A percentile compares a stretch with the other conserved stretches of the same genome.
phyloP scores from a whole-genome alignment of 2,329 filamentous ascomycete species.

The Helminthosporium solani region DNA sequence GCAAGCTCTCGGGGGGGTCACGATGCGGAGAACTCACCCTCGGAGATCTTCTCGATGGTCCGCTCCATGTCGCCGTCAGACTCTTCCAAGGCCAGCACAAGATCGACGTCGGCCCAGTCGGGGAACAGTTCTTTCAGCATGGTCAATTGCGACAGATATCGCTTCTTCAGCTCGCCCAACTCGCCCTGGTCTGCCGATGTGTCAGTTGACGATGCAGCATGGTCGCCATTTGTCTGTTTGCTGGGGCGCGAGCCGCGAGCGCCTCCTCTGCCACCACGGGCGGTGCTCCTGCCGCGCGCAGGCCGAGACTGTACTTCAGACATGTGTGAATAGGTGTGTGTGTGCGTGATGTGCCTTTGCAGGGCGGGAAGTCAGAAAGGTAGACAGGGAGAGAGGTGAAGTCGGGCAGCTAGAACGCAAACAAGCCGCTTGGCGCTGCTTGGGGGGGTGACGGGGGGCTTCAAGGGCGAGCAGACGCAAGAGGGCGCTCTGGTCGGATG shows the following conservation, averaged over 20 bases:
- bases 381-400: constrained; percentile 14
- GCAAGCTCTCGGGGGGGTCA: no score
- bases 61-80: constrained; percentile 72
- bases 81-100: constrained; percentile 90
- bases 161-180: constrained; percentile 87
- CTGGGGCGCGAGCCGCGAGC: constrained; percentile 53
- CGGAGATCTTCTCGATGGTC: constrained; percentile 75
- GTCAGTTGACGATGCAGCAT: constrained; percentile 60
- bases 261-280: constrained; percentile 77
- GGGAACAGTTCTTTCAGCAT: constrained; percentile 91
- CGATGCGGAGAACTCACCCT: constrained; percentile 57
- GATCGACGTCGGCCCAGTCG: constrained; percentile 92
- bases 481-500: constrained; percentile 20
- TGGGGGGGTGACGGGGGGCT: not conserved
- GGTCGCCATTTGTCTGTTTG: constrained; percentile 68
- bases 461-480: constrained; percentile 19
- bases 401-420: constrained; percentile 28
- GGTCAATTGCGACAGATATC: constrained; percentile 75
- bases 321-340: constrained; percentile 65
- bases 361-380: constrained; percentile 4
- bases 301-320: constrained; percentile 90
- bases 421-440: constrained; percentile 33
- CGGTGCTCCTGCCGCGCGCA: constrained; percentile 86
- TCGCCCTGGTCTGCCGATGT: constrained; percentile 80
- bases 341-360: constrained; percentile 31